Conservation (phyloP, 2,329 filamentous ascomycete species). For the Cryphonectria japonica region DNA sequence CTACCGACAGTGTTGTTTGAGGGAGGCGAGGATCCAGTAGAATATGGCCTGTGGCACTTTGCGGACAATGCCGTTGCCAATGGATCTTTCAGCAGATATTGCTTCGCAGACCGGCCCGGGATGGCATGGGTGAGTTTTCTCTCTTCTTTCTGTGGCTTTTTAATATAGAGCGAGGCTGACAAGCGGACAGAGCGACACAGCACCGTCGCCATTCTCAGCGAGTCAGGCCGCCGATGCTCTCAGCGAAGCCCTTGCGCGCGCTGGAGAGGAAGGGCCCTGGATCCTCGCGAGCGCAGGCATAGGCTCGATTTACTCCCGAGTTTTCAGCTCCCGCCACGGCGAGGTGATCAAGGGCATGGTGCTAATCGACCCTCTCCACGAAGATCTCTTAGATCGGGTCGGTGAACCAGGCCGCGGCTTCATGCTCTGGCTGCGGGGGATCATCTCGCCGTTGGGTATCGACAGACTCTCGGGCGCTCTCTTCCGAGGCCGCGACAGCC, state of each 20-base stretch:
- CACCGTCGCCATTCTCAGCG: slow-evolving; percentile 89
- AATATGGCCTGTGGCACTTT: slow-evolving; percentile 79
- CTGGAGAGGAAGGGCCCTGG: slow-evolving; percentile 87
- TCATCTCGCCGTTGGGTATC: slow-evolving; percentile 84
- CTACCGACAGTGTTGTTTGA: slow-evolving; percentile 86
- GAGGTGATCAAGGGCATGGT: slow-evolving; percentile 76
- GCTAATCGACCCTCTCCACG: slow-evolving; percentile 86
- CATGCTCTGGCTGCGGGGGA: slow-evolving; percentile 80
- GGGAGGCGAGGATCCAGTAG: slow-evolving; percentile 78
- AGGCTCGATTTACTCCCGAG: slow-evolving; percentile 85
- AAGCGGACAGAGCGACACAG: slow-evolving; percentile 70
- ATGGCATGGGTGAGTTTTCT: slow-evolving; percentile 66
- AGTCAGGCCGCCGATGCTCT: slow-evolving; percentile 90
- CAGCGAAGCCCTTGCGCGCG: slow-evolving; percentile 79
- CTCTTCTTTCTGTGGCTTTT: slow-evolving; percentile 39
- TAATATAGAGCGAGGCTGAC: slow-evolving; percentile 3
- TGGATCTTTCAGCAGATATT: slow-evolving; percentile 84
- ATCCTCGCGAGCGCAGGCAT: slow-evolving; percentile 84
- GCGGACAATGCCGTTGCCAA: slow-evolving; percentile 76
- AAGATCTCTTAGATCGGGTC: slow-evolving; percentile 75
- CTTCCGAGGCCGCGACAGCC: slow-evolving; percentile 76
- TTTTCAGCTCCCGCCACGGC: slow-evolving; percentile 85
- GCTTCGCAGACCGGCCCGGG: slow-evolving; percentile 93
- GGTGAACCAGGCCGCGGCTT: slow-evolving; percentile 75
- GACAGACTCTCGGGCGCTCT: slow-evolving; percentile 80